phyloP scores from a whole-genome alignment of 345 rosid genomes.

The Eucalyptus pauciflora region DNA sequence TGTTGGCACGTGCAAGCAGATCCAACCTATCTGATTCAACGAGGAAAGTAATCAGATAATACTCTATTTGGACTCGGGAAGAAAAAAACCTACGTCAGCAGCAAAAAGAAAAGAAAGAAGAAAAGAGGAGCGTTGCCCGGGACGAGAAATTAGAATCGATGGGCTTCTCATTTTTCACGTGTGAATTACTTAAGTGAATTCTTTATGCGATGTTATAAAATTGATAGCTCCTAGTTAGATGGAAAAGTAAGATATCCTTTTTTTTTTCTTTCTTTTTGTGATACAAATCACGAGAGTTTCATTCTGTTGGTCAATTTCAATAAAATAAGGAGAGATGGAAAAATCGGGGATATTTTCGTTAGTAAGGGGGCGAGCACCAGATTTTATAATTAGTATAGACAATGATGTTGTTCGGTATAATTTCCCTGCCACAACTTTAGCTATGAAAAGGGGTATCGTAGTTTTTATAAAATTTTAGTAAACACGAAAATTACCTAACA shows the following conservation, averaged over 20 bases:
- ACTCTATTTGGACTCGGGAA: background rate
- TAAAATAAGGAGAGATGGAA: background rate
- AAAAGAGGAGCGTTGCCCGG: background rate
- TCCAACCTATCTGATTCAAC: too few relatives aligned
- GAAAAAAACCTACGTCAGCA: background rate
- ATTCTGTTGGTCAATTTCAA: rapidly evolving
- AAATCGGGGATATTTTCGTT: background rate
- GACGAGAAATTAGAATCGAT: background rate
- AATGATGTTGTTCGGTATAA: background rate
- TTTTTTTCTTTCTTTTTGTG: background rate
- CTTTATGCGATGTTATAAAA: background rate
- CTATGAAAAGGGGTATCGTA: background rate
- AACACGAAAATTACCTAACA: background rate
- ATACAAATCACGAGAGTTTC: background rate
- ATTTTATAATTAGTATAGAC: background rate
- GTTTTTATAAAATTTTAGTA: background rate
- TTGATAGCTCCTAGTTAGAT: background rate
- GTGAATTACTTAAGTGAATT: background rate
- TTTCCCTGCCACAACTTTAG: background rate
- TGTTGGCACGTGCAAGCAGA: too few relatives aligned
- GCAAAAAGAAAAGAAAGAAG: background rate
- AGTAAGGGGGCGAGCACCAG: background rate
- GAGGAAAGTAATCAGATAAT: background rate
- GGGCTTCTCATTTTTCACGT: background rate
- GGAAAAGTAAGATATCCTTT: background rate